Evolutionary conservation across 1,284 basidiomycete genomes (phyloP), one percentile per base, ranked within the genome.

Genomic region (Schizophyllum commune): DNA sequence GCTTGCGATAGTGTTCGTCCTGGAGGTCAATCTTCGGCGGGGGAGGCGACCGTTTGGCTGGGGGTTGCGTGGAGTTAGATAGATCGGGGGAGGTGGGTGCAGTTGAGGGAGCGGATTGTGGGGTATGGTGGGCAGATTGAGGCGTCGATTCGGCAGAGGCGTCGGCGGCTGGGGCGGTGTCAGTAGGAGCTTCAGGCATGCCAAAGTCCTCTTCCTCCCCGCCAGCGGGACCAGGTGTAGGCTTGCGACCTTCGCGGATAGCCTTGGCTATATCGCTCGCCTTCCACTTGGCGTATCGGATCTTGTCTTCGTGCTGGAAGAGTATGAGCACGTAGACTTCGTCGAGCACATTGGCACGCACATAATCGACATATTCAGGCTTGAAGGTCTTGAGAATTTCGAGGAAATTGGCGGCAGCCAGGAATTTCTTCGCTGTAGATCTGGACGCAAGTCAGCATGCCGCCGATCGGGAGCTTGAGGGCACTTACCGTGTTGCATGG

Each of bases 221-320:
- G 39, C 74, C 82, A 56, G 83, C 80, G 56, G 86, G 82, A 11
- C 86, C 89, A 1, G 90, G 82, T 0, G 77, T 75, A 55, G 92
- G 91, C 63, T 81, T 83, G 27, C 88, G 82, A 11, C 92, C 92
- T 72, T 95, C 92, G n/a, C 92, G 85, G 69, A 92, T 83, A 1
- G 94, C 92, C 72, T 91, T 95, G 19, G 88, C 83, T 52, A 96
- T 94, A 65, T 95, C 92, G 5, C 88, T 85, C 33, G 94, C 94
- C 72, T 94, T 95, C 94, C 94, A 96, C 74, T 95, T 95, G 6
- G 92, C 83, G 72, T 96, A 96, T 60, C 84, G 86, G 58, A 93
- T 83, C 74, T 94, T 96, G 64, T 88, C 88, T 63, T 82, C 81
- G 62, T 82, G 82, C 89, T 92, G 62, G 20, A 53, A 17, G 53